A percentile compares a stretch with the other conserved stretches of the same genome.
phyloP scores from a whole-genome alignment of 2,329 filamentous ascomycete genomes.

The Botryotinia calthae region DNA sequence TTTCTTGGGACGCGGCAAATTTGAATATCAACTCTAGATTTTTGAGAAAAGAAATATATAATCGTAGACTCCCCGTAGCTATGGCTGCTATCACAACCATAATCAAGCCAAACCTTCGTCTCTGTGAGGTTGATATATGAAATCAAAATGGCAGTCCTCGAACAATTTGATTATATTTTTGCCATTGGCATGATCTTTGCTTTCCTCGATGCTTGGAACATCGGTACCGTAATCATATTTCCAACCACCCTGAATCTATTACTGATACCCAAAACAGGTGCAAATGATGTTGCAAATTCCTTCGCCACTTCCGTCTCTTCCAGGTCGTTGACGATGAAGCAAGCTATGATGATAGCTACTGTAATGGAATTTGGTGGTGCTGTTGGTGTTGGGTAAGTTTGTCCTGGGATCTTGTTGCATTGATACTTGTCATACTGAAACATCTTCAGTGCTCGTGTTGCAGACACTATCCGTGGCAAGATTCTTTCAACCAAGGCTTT shows the following conservation, averaged over 20 bases:
- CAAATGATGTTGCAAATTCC: constrained; percentile 80
- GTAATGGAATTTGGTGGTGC: constrained; percentile 69
- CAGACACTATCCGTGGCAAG: constrained; percentile 76
- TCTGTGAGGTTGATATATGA: background rate
- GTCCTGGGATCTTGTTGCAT: background rate
- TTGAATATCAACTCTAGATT: too few species aligned
- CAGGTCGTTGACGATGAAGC: constrained; percentile 68
- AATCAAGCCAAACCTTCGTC: background rate
- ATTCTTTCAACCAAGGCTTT: constrained; percentile 64
- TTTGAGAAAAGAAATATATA: background rate
- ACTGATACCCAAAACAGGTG: background rate
- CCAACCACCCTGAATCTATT: background rate
- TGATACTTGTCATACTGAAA: background rate
- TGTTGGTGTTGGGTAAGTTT: constrained; percentile 41
- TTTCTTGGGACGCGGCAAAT: background rate
- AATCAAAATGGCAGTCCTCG: constrained; percentile 11
- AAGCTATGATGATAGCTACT: constrained; percentile 64
- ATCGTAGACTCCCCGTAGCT: background rate
- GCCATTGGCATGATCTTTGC: constrained; percentile 45
- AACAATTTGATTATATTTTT: constrained; percentile 11
- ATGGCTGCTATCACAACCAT: background rate
- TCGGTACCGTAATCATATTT: constrained; percentile 42
- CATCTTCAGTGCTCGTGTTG: constrained; percentile 64
- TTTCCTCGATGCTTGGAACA: constrained; percentile 58
- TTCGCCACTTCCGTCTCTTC: constrained; percentile 82